A percentile compares a stretch with the other conserved stretches of the same genome.
phyloP scores from a whole-genome alignment of 495 filamentous ascomycete genomes.

The Neurospora sp. region DNA sequence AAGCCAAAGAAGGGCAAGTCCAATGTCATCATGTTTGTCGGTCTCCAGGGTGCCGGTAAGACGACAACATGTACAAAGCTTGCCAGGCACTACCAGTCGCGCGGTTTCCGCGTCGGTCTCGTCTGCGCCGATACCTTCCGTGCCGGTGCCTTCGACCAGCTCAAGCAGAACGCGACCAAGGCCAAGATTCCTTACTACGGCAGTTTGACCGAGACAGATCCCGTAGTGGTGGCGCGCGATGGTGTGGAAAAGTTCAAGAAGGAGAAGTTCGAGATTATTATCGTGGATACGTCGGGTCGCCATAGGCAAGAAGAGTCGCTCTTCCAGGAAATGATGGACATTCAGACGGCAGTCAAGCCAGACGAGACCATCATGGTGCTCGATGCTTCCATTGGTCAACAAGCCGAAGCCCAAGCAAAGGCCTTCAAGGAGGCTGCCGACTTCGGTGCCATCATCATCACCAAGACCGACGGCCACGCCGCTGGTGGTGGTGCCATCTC shows the following conservation, averaged over 20 bases:
- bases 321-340: conserved; percentile 97
- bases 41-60: conserved; percentile 92
- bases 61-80: conserved; percentile 98
- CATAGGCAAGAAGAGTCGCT: conserved; percentile 87
- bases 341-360: conserved; percentile 80
- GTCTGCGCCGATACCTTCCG: conserved; percentile 99
- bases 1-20: conserved; percentile 92
- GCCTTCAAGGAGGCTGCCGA: conserved; percentile 97
- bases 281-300: conserved; percentile 91
- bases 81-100: conserved; percentile 85
- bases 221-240: conserved; percentile 81
- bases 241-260: conserved; percentile 99
- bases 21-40: conserved; percentile 99
- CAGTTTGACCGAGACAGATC: conserved; percentile 89
- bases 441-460: conserved; percentile 98
- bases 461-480: conserved; percentile 94
- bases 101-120: conserved; percentile 87
- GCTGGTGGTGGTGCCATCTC: conserved; percentile 94
- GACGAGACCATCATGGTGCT: conserved; percentile 99
- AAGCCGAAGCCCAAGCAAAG: conserved; percentile 85
- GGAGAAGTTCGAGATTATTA: conserved; percentile 96
- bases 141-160: conserved; percentile 94
- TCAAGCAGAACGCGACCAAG: conserved; percentile 98
- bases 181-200: conserved; percentile 99
- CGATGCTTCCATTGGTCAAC: conserved; percentile 91